Evolutionary conservation across 139 green algal species (phyloP).

Genomic region (Volvox africanus): DNA sequence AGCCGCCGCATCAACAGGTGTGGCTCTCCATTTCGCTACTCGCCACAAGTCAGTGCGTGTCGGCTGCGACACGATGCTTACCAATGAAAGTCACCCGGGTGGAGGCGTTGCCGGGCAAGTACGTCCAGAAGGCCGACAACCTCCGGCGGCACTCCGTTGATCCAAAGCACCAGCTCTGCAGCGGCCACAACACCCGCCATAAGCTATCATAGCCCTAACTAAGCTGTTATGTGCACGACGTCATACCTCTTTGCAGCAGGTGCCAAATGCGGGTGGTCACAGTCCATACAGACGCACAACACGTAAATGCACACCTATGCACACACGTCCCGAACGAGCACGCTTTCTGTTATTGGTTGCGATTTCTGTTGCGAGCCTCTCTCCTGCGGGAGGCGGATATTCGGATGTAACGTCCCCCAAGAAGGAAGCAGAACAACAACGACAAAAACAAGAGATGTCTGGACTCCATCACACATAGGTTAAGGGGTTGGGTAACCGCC

Average conservation of each 20-base stretch:
- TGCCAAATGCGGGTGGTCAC: not conserved
- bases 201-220: not conserved
- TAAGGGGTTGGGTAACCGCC: not conserved
- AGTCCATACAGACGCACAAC: too few species aligned
- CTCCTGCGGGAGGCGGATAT: not conserved
- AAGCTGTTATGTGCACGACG: not conserved
- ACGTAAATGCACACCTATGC: not conserved
- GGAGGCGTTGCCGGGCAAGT: conserved; percentile 42
- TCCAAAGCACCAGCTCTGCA: conserved; percentile 69
- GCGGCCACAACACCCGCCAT: not conserved
- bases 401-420: not conserved
- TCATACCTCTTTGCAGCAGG: not conserved
- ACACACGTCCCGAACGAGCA: too few species aligned
- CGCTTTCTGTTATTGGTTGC: too few species aligned
- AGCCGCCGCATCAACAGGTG: not conserved
- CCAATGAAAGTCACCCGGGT: conserved; percentile 53
- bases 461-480: not conserved
- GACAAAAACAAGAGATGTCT: not conserved
- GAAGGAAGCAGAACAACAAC: not conserved
- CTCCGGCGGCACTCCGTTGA: conserved; percentile 50
- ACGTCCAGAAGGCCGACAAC: conserved; percentile 63
- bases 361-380: not conserved
- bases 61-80: not conserved
- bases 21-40: not conserved
- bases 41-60: not conserved